Evolutionary conservation across 2,329 filamentous ascomycete species (phyloP).

Genomic region (Colletotrichum destructivum): DNA sequence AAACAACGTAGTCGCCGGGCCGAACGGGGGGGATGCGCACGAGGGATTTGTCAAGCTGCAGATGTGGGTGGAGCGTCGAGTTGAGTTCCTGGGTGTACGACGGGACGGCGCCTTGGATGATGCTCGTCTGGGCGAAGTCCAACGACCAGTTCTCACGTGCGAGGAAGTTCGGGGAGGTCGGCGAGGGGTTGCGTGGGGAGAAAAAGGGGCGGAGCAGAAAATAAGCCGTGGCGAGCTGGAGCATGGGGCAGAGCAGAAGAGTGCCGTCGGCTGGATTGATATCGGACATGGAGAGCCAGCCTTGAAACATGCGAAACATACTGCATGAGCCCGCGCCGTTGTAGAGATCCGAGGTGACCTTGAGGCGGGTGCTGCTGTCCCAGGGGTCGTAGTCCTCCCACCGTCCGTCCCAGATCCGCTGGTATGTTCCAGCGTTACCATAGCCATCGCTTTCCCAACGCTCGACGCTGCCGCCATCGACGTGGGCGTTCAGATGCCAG

Average conservation of each 20-base stretch:
- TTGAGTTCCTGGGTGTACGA: slow-evolving; percentile 81
- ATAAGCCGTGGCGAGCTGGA: slow-evolving; percentile 79
- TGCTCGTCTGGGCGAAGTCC: slow-evolving; percentile 58
- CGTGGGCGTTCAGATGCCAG: slow-evolving; percentile 72
- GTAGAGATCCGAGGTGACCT: slow-evolving; percentile 69
- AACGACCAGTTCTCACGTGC: slow-evolving; percentile 69
- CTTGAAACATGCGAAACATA: slow-evolving; percentile 73
- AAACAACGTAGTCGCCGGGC: slow-evolving; percentile 83
- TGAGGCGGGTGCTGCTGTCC: slow-evolving; percentile 67
- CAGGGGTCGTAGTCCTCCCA: slow-evolving; percentile 72
- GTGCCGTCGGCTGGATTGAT: slow-evolving; percentile 79
- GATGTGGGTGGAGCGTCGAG: slow-evolving; percentile 78
- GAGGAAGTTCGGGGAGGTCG: slow-evolving; percentile 53
- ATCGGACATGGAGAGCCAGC: slow-evolving; percentile 67
- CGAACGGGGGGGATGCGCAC: slow-evolving; percentile 77
- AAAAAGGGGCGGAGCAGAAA: slow-evolving; percentile 85
- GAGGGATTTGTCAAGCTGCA: slow-evolving; percentile 78
- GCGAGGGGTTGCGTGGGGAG: slow-evolving; percentile 54
- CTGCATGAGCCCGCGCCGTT: slow-evolving; percentile 71
- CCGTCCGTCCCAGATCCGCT: slow-evolving; percentile 66
- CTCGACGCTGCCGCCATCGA: slow-evolving; percentile 80
- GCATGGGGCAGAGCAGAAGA: slow-evolving; percentile 78
- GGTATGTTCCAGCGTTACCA: slow-evolving; percentile 70
- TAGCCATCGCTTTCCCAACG: slow-evolving; percentile 81
- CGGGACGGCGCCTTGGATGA: slow-evolving; percentile 79